Evolutionary conservation across 192 early-diverging fungal genomes (phyloP).

Genomic region (Jimgerdemannia flammicorona): DNA sequence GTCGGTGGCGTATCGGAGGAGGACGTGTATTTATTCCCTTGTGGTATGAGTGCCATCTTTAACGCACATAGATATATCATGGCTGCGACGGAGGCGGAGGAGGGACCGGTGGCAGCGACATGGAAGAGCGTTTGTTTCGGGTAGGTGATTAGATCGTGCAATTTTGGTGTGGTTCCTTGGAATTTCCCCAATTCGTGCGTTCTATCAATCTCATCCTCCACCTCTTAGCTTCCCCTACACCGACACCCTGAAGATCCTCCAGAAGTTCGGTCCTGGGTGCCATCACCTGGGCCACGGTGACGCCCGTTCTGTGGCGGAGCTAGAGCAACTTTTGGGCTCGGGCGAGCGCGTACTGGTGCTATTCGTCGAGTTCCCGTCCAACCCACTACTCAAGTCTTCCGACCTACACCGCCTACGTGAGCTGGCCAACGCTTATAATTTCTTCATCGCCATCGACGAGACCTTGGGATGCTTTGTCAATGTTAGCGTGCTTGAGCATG

Average conservation of each 20-base stretch:
- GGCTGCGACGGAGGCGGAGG: conserved; percentile 27
- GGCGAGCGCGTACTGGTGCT: conserved; percentile 73
- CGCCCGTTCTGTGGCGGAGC: conserved; percentile 62
- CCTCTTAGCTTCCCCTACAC: conserved; percentile 80
- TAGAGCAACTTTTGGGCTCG: conserved; percentile 61
- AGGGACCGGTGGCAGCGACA: conserved; percentile 1
- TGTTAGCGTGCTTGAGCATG: conserved; percentile 69
- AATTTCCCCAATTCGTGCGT: conserved; percentile 5
- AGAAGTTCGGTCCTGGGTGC: conserved; percentile 91
- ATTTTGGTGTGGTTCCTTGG: neutral
- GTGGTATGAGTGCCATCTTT: conserved; percentile 94
- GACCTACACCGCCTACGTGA: conserved; percentile 69
- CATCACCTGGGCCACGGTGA: conserved; percentile 87
- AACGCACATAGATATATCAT: conserved; percentile 70
- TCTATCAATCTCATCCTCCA: too few relatives aligned
- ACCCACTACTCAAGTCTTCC: conserved; percentile 85
- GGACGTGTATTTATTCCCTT: conserved; percentile 86
- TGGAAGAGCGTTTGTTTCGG: conserved; percentile 89
- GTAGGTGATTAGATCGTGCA: too few relatives aligned
- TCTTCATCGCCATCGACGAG: conserved; percentile 88
- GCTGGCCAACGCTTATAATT: conserved; percentile 72
- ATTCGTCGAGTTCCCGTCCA: conserved; percentile 93
- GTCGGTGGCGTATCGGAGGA: conserved; percentile 58
- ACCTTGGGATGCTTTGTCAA: conserved; percentile 95
- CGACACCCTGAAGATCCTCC: conserved; percentile 94